Evolutionary conservation across 1,284 basidiomycete species (phyloP), one percentile per base, ranked within the genome.

Genomic region (Sanghuangporus baumii): DNA sequence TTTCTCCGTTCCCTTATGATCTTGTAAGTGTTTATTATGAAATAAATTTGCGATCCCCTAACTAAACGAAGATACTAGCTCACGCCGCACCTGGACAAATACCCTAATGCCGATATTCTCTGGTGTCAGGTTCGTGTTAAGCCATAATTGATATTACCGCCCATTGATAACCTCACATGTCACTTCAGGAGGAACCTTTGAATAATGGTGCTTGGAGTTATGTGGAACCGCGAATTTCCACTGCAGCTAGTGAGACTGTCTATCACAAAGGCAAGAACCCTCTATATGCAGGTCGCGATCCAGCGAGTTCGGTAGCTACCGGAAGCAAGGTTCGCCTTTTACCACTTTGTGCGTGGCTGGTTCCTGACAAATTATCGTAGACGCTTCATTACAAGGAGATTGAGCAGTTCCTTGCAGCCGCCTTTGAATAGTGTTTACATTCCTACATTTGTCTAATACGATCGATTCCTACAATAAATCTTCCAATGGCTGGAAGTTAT

Each of bases 1-100:
- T 98, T 61, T 94, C 92, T 47, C 97, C 96, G 1, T 91, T 99
- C 83, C 96, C 97, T 55, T 98, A 98, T 74, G 95, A 98, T 71
- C 76, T 94, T 61, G 87, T 94, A 71, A 40, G 26, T 68, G 36
- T 12, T 31, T 55, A 55, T 14, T 6, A 52, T 14, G 11, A 37
- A 14, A 38, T 11, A 37, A 14, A 38, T 11, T 9, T 16, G 57
- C 23, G 2, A 34, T 7, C 20, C n/a, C 31, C 60, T 66, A 54
- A 68, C 67, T 40, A 65, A 46, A 62, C 55, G 34, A 8, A 48
- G 62, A 57, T 56, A 50, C 2, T 66, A 91, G 90, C 71, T 94
- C 67, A 93, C 89, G 26, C 88, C 92, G 31, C 91, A 96, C 74
- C 82, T 98, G 43, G 96, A 99, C 81, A 88, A 88, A 77, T 99